Percentiles rank a stretch among this genome's conserved stretches.
Conservation (phyloP, 768 basidiomycete genomes). For the Panellus pusillus region DNA sequence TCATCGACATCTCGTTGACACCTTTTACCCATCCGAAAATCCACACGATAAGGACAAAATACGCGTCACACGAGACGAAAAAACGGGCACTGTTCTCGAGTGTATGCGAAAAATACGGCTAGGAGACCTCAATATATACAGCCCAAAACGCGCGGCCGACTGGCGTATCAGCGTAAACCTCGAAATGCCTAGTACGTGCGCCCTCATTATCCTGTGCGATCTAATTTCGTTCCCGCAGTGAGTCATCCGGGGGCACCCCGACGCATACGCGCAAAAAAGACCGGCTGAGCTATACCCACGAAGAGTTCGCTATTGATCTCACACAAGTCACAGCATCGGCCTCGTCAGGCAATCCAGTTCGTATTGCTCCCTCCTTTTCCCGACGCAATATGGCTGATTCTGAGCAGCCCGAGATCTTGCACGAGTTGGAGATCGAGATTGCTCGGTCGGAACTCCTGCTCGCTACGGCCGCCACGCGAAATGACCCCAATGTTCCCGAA, state of each 20-base stretch:
- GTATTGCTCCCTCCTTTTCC: slow-evolving; percentile 24
- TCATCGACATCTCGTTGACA: slow-evolving; percentile 78
- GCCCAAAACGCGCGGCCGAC: slow-evolving; percentile 80
- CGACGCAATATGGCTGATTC: slow-evolving; percentile 2
- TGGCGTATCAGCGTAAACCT: slow-evolving; percentile 92
- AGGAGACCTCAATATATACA: slow-evolving; percentile 84
- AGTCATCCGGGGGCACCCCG: slow-evolving; percentile 61
- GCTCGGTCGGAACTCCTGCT: slow-evolving; percentile 71
- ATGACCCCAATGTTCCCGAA: slow-evolving; percentile 58
- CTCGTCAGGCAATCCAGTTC: slow-evolving; percentile 50
- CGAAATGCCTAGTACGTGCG: slow-evolving; percentile 78
- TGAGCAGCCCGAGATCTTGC: slow-evolving; percentile 57
- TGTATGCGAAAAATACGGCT: slow-evolving; percentile 80
- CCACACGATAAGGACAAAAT: slow-evolving; percentile 54
- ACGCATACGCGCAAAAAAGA: slow-evolving; percentile 77
- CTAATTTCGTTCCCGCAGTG: slow-evolving; percentile 38
- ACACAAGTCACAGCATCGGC: slow-evolving; percentile 79
- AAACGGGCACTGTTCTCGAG: slow-evolving; percentile 60
- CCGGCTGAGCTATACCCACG: slow-evolving; percentile 89
- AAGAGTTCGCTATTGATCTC: slow-evolving; percentile 90
- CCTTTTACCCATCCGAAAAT: slow-evolving; percentile 61
- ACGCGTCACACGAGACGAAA: slow-evolving; percentile 83
- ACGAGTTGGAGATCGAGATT: slow-evolving; percentile 92
- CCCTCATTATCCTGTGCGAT: background rate
- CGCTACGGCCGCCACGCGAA: slow-evolving; percentile 67